Evolutionary conservation across 2,329 filamentous ascomycete genomes (phyloP), one percentile per base, ranked within the genome.

Genomic region (Trichoderma pleuroti): DNA sequence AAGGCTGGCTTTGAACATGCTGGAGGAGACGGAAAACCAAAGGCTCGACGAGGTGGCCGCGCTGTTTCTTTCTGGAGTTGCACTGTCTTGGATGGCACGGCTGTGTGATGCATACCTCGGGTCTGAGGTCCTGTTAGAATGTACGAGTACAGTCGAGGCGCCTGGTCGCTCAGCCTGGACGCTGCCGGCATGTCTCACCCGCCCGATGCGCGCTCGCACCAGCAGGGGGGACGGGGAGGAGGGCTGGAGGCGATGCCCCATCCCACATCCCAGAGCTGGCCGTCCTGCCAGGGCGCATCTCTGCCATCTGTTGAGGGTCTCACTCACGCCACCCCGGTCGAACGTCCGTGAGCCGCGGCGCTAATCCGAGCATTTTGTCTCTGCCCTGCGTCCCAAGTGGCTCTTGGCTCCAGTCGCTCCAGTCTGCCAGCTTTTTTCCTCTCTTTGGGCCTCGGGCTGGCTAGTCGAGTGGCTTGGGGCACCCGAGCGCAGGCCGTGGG

Each of bases 261-360:
- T 42, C 52, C 26, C 60, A 39, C 59, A 39, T 42, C 52, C 26
- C 60, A 46, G 21, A 68, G 70, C 60, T 68, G 54, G 46, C 9
- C 42, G n/a, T 57, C 64, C 57, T n/a, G 36, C n/a, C 28, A 63
- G 52, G 52, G 61, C 70, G 32, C 59, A 34, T 69, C 65, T 52
- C 70, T 36, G 46, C 63, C 64, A 66, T 70, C 67, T 24, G 18
- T 24, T 11, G 49, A 56, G 46, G 49, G 24, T 49, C 26, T 28
- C 26, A 28, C 34, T 56, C 46, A 42, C 14, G 32, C 63, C 24
- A 57, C 46, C 70, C 70, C 30, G 70, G 70, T 59, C 60, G 65
- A 59, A 59, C 66, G 70, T 71, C 70, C 70, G 70, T 71, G 70
- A 60, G 65, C 70, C 70, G 70, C 70, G 70, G 70, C 49, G 65